Conservation (phyloP, 2,329 filamentous ascomycete species). For the Talaromyces sp. region DNA sequence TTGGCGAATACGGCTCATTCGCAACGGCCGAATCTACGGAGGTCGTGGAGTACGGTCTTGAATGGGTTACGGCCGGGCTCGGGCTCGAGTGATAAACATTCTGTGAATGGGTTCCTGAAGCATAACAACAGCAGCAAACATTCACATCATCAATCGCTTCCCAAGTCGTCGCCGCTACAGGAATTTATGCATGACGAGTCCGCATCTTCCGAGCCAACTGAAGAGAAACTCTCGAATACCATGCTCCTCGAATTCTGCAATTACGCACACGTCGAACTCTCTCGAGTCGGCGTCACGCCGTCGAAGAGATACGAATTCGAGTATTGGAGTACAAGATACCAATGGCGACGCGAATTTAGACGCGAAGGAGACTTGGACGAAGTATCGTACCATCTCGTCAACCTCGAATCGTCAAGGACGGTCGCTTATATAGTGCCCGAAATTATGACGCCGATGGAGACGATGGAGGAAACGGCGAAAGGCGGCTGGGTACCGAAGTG, state of each 20-base stretch:
- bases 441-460: conserved; percentile 67
- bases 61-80: conserved; percentile 53
- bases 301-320: conserved; percentile 83
- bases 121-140: not conserved
- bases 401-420: conserved; percentile 60
- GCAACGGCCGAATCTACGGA: conserved; percentile 53
- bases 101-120: conserved; percentile 19
- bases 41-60: conserved; percentile 60
- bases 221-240: conserved; percentile 63
- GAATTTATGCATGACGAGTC: conserved; percentile 11
- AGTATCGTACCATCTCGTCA: conserved; percentile 76
- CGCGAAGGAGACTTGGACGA: conserved; percentile 62
- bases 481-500: conserved; percentile 90
- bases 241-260: conserved; percentile 95
- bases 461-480: conserved; percentile 67
- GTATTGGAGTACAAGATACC: conserved; percentile 85
- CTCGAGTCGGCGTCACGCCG: conserved; percentile 62
- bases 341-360: conserved; percentile 73
- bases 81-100: conserved; percentile 41
- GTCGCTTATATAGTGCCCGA: conserved; percentile 85
- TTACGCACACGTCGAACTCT: conserved; percentile 87
- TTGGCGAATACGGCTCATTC: conserved; percentile 59
- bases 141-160: conserved; percentile 17
- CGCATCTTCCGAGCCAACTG: not conserved
- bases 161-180: conserved; percentile 7